Evolutionary conservation across 2,329 filamentous ascomycete genomes (phyloP).

Genomic region (Pseudocercospora cruenta): DNA sequence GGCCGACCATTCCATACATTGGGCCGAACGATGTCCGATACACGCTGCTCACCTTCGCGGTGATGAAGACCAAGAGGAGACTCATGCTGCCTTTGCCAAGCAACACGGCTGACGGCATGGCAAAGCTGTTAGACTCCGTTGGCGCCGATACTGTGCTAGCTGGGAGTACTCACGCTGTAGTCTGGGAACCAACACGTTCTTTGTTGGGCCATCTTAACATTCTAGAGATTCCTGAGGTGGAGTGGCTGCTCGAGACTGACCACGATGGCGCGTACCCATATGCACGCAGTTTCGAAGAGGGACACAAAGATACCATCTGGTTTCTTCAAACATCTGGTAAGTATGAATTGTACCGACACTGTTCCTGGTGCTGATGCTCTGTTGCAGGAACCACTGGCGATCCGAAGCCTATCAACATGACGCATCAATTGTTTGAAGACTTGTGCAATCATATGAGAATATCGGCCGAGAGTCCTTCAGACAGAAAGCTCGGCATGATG

Average conservation of each 20-base stretch:
- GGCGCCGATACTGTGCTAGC: slow-evolving; percentile 11
- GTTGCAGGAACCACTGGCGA: slow-evolving; percentile 23
- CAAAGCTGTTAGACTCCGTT: slow-evolving; percentile 15
- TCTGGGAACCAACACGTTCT: slow-evolving; percentile 7
- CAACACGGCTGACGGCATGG: slow-evolving; percentile 20
- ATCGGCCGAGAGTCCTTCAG: neutral
- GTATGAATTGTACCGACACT: neutral
- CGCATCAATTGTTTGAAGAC: neutral
- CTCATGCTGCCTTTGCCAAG: slow-evolving; percentile 14
- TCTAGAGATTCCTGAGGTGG: slow-evolving; percentile 11
- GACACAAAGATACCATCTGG: neutral
- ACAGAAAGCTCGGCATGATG: slow-evolving; percentile 8
- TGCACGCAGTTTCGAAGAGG: neutral
- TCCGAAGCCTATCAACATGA: slow-evolving; percentile 16
- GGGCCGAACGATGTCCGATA: slow-evolving; percentile 24
- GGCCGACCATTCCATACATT: slow-evolving; percentile 20
- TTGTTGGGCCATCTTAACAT: neutral
- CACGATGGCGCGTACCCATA: neutral
- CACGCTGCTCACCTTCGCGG: slow-evolving; percentile 15
- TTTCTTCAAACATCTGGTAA: slow-evolving; percentile 17
- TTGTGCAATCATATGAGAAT: neutral
- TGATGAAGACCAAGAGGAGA: slow-evolving; percentile 15
- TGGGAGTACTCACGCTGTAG: neutral
- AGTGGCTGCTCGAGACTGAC: slow-evolving; percentile 12
- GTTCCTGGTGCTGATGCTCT: neutral